phyloP scores from a whole-genome alignment of 257 asterid genomes.

The Penstemon davidsonii region DNA sequence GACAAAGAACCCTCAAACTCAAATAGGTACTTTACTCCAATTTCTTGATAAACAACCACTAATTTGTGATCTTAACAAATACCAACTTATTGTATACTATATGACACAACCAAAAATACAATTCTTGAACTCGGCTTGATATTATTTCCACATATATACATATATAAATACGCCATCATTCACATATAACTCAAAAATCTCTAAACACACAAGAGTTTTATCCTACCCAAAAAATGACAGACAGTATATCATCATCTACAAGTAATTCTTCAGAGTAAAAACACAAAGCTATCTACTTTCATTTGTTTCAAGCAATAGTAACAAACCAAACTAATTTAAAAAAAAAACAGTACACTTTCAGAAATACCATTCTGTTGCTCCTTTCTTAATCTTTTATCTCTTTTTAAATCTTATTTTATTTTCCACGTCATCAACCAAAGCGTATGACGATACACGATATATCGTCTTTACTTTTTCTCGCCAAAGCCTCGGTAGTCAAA shows the following conservation, averaged over 20 bases:
- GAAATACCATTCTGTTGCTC: too few species aligned
- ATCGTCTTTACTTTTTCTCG: slow-evolving; percentile 79
- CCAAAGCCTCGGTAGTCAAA: slow-evolving; percentile 64
- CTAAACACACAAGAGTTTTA: too few species aligned
- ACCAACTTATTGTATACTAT: too few species aligned
- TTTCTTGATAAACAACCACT: too few species aligned
- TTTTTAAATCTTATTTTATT: too few species aligned
- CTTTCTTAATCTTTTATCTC: too few species aligned
- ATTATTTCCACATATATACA: slow-evolving; percentile 20
- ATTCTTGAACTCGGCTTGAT: too few species aligned
- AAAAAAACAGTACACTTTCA: too few species aligned
- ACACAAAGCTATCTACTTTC: slow-evolving; percentile 19
- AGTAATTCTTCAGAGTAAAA: background rate
- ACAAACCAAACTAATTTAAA: too few species aligned
- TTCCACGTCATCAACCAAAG: slow-evolving; percentile 45
- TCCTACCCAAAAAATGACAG: slow-evolving; percentile 15
- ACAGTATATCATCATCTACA: slow-evolving; percentile 27
- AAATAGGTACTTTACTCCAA: too few species aligned
- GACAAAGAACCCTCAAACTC: background rate
- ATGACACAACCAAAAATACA: background rate
- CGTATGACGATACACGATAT: slow-evolving; percentile 80
- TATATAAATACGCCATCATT: slow-evolving; percentile 21
- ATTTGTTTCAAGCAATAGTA: background rate
- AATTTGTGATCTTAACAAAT: too few species aligned
- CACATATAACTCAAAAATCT: slow-evolving; percentile 23